Evolutionary conservation across 495 filamentous ascomycete species (phyloP).

Genomic region (Penicillium cataractarum): DNA sequence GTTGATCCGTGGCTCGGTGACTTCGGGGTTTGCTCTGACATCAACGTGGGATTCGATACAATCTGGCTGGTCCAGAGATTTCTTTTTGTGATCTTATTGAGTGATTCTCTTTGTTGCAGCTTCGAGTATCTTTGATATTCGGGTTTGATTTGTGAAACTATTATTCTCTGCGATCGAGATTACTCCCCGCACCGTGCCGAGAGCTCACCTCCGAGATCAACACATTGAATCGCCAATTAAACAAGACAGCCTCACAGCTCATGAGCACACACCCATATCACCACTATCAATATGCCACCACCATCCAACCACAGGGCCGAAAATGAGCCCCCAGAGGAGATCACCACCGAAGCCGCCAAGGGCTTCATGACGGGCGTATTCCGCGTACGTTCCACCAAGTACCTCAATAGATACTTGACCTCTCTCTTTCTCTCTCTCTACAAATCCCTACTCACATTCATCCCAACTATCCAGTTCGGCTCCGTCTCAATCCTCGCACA

Average conservation of each 20-base stretch:
- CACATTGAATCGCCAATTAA: not conserved
- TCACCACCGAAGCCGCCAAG: slow-evolving; percentile 44
- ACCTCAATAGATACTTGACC: not conserved
- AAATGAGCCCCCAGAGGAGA: slow-evolving; percentile 46
- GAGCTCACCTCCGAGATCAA: not conserved
- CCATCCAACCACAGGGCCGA: slow-evolving; percentile 41
- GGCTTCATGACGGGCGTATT: slow-evolving; percentile 51
- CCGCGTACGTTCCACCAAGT: slow-evolving; percentile 39
- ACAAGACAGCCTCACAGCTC: not conserved
- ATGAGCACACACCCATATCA: not conserved
- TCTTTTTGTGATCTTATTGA: not conserved
- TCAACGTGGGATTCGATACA: not conserved
- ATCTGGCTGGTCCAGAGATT: slow-evolving; percentile 30
- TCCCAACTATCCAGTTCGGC: slow-evolving; percentile 39
- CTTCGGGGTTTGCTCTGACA: slow-evolving; percentile 12
- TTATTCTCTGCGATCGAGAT: not conserved
- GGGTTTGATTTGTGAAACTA: not conserved
- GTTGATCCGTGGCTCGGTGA: slow-evolving; percentile 30
- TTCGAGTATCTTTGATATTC: not conserved
- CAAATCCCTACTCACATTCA: slow-evolving; percentile 1
- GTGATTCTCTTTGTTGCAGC: not conserved
- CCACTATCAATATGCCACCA: slow-evolving; percentile 38
- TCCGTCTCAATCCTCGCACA: slow-evolving; percentile 53
- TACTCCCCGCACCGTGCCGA: not conserved
- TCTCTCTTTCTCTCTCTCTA: not conserved